Percentiles rank a stretch among this genome's conserved stretches.
phyloP scores from a whole-genome alignment of 805 yeast genomes.

The Pichia heedii region DNA sequence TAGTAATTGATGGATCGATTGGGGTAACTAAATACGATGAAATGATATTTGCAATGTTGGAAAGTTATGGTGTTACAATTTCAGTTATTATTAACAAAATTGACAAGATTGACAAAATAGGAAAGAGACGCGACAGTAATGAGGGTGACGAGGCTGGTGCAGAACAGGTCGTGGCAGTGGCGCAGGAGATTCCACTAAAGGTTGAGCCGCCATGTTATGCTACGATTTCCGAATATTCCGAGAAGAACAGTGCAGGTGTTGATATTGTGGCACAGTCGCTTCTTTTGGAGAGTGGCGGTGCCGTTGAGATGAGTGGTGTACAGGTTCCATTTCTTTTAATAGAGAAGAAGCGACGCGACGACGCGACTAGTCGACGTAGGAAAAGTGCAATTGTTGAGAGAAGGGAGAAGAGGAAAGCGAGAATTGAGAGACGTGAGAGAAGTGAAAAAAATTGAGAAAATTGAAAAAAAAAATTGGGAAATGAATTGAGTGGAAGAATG shows the following conservation, averaged over 20 bases:
- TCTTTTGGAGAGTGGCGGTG: not conserved
- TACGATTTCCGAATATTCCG: not conserved
- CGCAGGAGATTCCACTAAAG: not conserved
- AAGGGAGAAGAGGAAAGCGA: not conserved
- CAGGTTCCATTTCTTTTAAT: no score
- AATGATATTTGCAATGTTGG: conserved; percentile 40
- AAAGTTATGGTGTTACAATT: conserved; percentile 51
- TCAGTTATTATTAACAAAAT: conserved; percentile 72
- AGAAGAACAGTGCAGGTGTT: not conserved
- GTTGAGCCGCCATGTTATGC: not conserved
- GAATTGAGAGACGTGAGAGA: no score
- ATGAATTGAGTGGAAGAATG: no score
- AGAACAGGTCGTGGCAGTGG: not conserved
- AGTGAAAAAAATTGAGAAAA: no score
- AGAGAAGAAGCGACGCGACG: no score
- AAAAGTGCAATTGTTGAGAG: not conserved
- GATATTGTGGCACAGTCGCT: not conserved
- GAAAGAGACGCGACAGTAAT: conserved; percentile 30
- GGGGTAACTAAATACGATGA: conserved; percentile 55
- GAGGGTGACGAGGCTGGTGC: conserved; percentile 11
- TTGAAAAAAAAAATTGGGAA: no score
- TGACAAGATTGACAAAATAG: conserved; percentile 40
- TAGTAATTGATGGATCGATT: conserved; percentile 50
- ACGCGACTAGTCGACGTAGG: no score
- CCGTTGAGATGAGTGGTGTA: not conserved